Evolutionary conservation across 441 rosid species (phyloP).

Genomic region (Bocquillonia castaneifolia): DNA sequence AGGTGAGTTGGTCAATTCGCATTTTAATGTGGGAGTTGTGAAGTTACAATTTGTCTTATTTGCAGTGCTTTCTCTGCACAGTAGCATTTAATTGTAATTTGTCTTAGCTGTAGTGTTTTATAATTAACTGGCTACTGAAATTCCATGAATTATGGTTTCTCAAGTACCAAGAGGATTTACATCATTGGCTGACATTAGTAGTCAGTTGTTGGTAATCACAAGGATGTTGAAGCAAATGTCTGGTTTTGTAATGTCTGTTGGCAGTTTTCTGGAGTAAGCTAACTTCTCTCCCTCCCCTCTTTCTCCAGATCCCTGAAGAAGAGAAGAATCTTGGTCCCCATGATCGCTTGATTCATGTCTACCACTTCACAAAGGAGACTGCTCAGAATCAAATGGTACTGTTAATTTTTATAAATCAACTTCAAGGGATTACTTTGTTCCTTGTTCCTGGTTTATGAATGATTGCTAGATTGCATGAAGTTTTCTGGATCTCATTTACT

Average conservation of each 20-base stretch:
- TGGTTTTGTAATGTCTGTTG: not conserved
- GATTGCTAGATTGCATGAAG: constrained; percentile 4
- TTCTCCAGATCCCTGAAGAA: constrained; percentile 80
- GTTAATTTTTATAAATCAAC: constrained; percentile 20
- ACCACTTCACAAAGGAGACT: constrained; percentile 78
- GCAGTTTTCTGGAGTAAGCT: not conserved
- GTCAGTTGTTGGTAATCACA: not conserved
- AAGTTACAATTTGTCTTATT: not conserved
- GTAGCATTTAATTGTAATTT: not conserved
- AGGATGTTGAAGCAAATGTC: not conserved
- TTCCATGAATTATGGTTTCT: not conserved
- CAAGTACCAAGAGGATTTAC: not conserved
- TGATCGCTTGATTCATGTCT: constrained; percentile 89
- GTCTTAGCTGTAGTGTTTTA: not conserved
- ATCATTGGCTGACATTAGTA: not conserved
- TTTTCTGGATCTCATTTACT: not conserved
- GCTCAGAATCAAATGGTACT: constrained; percentile 78
- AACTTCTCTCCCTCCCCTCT: constrained; percentile 13
- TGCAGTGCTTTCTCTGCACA: too few species aligned
- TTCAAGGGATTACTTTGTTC: constrained; percentile 5
- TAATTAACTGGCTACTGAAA: not conserved
- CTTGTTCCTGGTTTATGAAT: constrained; percentile 6
- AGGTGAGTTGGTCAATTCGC: too few species aligned
- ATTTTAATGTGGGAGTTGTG: too few species aligned
- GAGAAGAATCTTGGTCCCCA: constrained; percentile 81